Percentiles rank a stretch among this genome's conserved stretches.
Conservation (phyloP, 2,329 filamentous ascomycete genomes). For the Sclerotinia trifoliorum region DNA sequence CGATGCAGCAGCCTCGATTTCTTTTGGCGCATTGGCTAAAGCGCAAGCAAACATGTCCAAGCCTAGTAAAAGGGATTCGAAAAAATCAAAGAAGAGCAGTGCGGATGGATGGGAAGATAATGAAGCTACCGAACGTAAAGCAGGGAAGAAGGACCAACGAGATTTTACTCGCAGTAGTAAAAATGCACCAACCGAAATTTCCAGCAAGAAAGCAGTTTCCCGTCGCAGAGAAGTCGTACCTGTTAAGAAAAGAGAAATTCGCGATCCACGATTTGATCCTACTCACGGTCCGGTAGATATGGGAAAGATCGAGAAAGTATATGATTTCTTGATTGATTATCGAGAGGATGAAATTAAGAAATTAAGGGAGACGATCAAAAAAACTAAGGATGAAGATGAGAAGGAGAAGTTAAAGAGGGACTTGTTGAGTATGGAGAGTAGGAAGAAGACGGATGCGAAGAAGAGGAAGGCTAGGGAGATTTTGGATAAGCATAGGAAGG, state of each 20-base stretch:
- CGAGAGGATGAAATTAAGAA: conserved; percentile 77
- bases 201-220: conserved; percentile 79
- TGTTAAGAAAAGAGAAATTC: conserved; percentile 56
- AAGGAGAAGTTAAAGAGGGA: conserved; percentile 71
- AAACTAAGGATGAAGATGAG: conserved; percentile 62
- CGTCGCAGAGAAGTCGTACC: conserved; percentile 72
- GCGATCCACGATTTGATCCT: conserved; percentile 88
- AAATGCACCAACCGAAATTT: conserved; percentile 81
- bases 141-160: conserved; percentile 42
- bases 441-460: conserved; percentile 66
- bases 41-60: conserved; percentile 67
- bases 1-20: conserved; percentile 59
- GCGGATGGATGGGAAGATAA: conserved; percentile 41
- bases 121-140: conserved; percentile 46
- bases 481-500: conserved; percentile 70
- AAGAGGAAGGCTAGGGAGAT: conserved; percentile 71
- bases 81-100: conserved; percentile 43
- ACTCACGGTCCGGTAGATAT: conserved; percentile 56
- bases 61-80: conserved; percentile 37
- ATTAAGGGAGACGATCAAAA: conserved; percentile 66
- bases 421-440: conserved; percentile 76
- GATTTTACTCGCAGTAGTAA: conserved; percentile 64
- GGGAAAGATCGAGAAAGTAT: conserved; percentile 65
- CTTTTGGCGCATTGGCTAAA: conserved; percentile 86
- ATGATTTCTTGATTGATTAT: conserved; percentile 86